These are phyloP conservation scores for Chaetothyriales sp. DNA, from an alignment of 2,329 filamentous ascomycete species.

Conservation along the genomic window DNA sequence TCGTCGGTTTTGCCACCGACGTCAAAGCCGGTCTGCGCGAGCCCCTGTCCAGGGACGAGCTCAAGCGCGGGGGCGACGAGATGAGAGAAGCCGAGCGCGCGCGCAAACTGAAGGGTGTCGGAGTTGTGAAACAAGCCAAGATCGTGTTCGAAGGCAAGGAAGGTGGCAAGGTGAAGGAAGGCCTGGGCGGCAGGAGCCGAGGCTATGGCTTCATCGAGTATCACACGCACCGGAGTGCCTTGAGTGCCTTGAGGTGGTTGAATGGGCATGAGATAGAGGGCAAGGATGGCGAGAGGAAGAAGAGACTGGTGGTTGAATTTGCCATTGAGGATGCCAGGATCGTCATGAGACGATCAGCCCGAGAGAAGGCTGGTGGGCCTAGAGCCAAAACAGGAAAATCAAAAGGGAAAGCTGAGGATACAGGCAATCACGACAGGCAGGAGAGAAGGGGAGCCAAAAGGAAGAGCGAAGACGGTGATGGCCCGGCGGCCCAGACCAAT, in stretches of 20 bases:
- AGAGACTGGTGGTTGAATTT: conserved; percentile 87
- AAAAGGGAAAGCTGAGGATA: conserved; percentile 11
- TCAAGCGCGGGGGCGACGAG: conserved; percentile 61
- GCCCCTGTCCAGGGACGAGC: conserved; percentile 79
- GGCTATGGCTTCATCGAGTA: conserved; percentile 98
- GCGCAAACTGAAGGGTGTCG: conserved; percentile 70
- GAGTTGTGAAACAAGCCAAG: conserved; percentile 83
- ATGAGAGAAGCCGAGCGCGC: conserved; percentile 68
- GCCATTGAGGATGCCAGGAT: conserved; percentile 97
- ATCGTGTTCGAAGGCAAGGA: conserved; percentile 73
- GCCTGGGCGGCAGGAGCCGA: conserved; percentile 64
- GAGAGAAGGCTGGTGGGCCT: conserved; percentile 35
- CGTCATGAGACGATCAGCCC: conserved; percentile 60
- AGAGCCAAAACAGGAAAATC: conserved; percentile 18
- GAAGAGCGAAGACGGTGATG: conserved; percentile 10
- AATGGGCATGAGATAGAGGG: conserved; percentile 57
- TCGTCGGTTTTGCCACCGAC: conserved; percentile 86
- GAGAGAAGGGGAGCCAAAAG: conserved; percentile 16
- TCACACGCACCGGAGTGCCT: conserved; percentile 76
- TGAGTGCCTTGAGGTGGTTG: conserved; percentile 89
- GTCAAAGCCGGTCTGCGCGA: conserved; percentile 64
- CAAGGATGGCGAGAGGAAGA: conserved; percentile 54
- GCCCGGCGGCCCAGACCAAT: conserved; percentile 2
- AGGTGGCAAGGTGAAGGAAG: conserved; percentile 70
- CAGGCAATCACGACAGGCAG: conserved; percentile 24